A percentile compares a stretch with the other conserved stretches of the same genome.
Evolutionary conservation across 345 rosid genomes (phyloP).

Genomic region (Leavenworthia alabamica): DNA sequence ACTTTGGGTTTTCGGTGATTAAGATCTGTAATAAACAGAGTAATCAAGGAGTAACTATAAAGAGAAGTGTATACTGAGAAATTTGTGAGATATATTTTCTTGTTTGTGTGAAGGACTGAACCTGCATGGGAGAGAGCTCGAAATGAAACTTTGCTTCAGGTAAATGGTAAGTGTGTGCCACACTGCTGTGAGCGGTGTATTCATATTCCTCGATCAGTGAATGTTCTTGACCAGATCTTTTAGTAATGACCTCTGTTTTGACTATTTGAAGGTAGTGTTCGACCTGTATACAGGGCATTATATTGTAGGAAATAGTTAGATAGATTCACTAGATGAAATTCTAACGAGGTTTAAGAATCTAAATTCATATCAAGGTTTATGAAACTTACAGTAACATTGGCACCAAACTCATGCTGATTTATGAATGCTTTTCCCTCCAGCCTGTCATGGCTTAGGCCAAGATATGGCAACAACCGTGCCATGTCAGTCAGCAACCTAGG

Average conservation of each 20-base stretch:
- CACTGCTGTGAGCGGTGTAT: too few relatives aligned
- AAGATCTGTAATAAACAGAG: constrained; percentile 55
- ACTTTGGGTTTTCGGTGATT: constrained; percentile 67
- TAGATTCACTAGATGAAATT: too few relatives aligned
- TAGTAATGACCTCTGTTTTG: too few relatives aligned
- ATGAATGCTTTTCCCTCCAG: constrained; percentile 73
- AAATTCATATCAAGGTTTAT: not conserved
- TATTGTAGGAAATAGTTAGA: not conserved
- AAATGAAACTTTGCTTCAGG: constrained; percentile 83
- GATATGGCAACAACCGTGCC: constrained; percentile 61
- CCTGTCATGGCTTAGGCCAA: constrained; percentile 82
- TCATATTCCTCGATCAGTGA: too few relatives aligned
- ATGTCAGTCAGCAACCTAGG: constrained; percentile 57
- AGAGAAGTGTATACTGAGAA: not conserved
- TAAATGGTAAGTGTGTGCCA: constrained; percentile 45
- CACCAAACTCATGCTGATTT: constrained; percentile 64
- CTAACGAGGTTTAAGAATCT: not conserved
- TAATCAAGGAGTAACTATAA: constrained; percentile 1
- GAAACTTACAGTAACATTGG: constrained; percentile 91
- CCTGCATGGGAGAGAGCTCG: constrained; percentile 99
- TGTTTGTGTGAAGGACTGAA: constrained; percentile 13
- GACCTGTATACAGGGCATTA: constrained; percentile 48
- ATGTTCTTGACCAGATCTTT: too few relatives aligned
- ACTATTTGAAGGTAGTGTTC: constrained; percentile 99
- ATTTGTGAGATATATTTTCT: not conserved